These are phyloP conservation scores for Margaritispora aquatica DNA, from an alignment of 495 filamentous ascomycete genomes.

Conservation along the genomic window DNA sequence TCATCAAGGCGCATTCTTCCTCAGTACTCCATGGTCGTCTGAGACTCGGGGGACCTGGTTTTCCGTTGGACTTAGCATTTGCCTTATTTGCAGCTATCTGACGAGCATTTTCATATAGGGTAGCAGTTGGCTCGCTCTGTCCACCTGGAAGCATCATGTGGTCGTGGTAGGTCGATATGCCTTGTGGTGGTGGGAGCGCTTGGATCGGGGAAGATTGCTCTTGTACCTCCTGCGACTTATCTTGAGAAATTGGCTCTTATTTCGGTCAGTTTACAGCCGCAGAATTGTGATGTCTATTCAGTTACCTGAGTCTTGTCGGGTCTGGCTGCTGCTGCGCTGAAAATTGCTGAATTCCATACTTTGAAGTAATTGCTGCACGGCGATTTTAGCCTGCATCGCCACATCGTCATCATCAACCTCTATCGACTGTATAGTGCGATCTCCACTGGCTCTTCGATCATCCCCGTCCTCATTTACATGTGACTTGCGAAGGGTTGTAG, in stretches of 20 bases:
- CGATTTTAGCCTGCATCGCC: not conserved
- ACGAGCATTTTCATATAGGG: slow-evolving; percentile 75
- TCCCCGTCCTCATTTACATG: slow-evolving; percentile 39
- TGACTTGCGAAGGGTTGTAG: slow-evolving; percentile 5
- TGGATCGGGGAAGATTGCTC: not conserved
- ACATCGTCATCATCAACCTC: not conserved
- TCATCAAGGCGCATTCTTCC: slow-evolving; percentile 90
- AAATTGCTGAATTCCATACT: not conserved
- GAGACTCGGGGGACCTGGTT: slow-evolving; percentile 74
- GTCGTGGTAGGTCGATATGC: not conserved
- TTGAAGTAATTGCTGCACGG: not conserved
- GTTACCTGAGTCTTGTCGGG: not conserved
- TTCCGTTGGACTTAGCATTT: slow-evolving; percentile 40
- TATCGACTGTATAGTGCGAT: not conserved
- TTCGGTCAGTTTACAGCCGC: not conserved
- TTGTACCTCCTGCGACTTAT: no score
- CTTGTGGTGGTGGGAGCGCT: not conserved
- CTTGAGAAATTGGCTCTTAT: not conserved
- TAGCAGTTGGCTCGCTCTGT: slow-evolving; percentile 58
- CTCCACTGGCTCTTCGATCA: slow-evolving; percentile 29
- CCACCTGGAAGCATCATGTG: not conserved
- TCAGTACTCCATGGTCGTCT: slow-evolving; percentile 84
- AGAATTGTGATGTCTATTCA: not conserved
- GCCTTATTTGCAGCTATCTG: slow-evolving; percentile 76
- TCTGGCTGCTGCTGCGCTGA: not conserved